phyloP scores from a whole-genome alignment of 2,329 filamentous ascomycete species.

The Zasmidium citrigriseum region DNA sequence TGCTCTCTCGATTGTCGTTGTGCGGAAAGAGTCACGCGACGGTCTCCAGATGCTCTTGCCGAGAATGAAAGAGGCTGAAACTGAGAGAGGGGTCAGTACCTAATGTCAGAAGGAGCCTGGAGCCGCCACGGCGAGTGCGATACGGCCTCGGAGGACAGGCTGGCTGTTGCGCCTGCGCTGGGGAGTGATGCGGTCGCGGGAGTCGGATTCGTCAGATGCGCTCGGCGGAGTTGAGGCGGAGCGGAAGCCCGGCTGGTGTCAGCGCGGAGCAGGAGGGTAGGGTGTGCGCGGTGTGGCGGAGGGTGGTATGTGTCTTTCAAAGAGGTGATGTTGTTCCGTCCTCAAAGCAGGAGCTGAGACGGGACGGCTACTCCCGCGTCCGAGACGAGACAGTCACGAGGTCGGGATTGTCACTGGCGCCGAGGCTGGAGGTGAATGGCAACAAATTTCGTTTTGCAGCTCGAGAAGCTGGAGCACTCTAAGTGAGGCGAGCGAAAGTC shows the following conservation, averaged over 20 bases:
- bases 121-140: constrained; percentile 18
- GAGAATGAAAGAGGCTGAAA: background rate
- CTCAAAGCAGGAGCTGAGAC: background rate
- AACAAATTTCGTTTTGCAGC: too few species aligned
- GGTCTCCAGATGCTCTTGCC: constrained; percentile 4
- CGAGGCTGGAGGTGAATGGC: too few species aligned
- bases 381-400: too few species aligned
- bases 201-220: constrained; percentile 11
- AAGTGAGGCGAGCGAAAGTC: too few species aligned
- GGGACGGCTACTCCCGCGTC: too few species aligned
- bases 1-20: background rate
- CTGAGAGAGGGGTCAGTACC: constrained; percentile 8
- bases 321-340: too few species aligned
- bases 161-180: constrained; percentile 11
- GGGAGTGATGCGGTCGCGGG: constrained; percentile 5
- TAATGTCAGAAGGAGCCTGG: constrained; percentile 19
- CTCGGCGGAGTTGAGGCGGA: constrained; percentile 1
- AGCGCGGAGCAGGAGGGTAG: constrained; percentile 10
- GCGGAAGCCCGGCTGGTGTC: constrained; percentile 13
- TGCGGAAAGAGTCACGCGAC: constrained; percentile 11
- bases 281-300: background rate
- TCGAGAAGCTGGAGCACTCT: too few species aligned
- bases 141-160: constrained; percentile 12
- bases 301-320: constrained; percentile 5
- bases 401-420: too few species aligned